phyloP scores from a whole-genome alignment of 2,329 filamentous ascomycete species.

The Fusarium sacchari region DNA sequence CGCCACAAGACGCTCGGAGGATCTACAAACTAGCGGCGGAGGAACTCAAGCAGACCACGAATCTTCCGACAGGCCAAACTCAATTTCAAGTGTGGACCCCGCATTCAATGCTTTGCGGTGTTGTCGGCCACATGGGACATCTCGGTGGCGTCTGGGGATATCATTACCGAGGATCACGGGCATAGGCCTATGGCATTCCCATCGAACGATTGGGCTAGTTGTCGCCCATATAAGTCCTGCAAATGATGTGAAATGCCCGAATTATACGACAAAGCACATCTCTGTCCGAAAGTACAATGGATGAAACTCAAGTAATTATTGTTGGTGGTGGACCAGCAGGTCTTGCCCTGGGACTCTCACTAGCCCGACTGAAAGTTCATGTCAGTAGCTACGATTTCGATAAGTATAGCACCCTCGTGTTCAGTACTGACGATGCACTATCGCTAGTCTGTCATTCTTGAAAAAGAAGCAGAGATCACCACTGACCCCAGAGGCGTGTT shows the following conservation, averaged over 20 bases:
- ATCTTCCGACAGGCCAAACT: background rate
- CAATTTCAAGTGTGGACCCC: background rate
- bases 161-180: background rate
- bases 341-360: background rate
- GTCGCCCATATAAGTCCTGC: background rate
- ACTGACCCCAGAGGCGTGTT: background rate
- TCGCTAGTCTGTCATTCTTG: background rate
- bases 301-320: background rate
- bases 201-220: background rate
- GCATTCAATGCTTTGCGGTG: background rate
- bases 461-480: background rate
- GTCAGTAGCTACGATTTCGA: background rate
- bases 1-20: background rate
- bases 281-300: background rate
- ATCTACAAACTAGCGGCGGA: background rate
- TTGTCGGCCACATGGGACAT: background rate
- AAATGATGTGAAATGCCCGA: too few relatives aligned
- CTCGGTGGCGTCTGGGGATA: fast-evolving
- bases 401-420: too few relatives aligned
- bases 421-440: background rate
- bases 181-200: background rate
- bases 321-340: background rate
- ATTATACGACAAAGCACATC: fast-evolving
- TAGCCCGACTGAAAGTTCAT: background rate
- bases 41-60: background rate